Evolutionary conservation across 2,329 filamentous ascomycete genomes (phyloP).

Genomic region (Talaromyces sp.): DNA sequence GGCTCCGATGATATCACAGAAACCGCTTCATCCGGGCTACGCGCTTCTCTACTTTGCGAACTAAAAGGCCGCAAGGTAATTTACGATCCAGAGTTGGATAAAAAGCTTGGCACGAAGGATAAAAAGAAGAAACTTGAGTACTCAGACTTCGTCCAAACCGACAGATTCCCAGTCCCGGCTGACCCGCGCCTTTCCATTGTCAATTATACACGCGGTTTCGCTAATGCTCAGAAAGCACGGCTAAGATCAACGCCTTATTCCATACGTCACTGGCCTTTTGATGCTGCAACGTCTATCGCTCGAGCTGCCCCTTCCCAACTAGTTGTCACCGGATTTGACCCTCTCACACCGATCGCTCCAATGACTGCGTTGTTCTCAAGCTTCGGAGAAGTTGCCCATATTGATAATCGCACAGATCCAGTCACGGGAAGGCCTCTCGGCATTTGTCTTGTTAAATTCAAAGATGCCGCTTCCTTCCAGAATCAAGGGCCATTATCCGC

Average conservation of each 20-base stretch:
- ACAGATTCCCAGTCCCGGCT: constrained; percentile 61
- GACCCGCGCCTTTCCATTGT: constrained; percentile 76
- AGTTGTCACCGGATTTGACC: constrained; percentile 94
- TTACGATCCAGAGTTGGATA: constrained; percentile 65
- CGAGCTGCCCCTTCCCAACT: constrained; percentile 87
- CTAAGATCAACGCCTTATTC: constrained; percentile 73
- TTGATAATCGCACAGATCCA: constrained; percentile 93
- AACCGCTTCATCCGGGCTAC: not conserved
- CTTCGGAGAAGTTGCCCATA: constrained; percentile 72
- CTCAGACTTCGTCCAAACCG: constrained; percentile 53
- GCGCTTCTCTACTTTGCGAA: constrained; percentile 37
- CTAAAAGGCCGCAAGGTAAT: constrained; percentile 58
- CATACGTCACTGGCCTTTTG: constrained; percentile 77
- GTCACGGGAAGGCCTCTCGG: constrained; percentile 91
- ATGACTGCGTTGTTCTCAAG: constrained; percentile 42
- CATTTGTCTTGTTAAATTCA: constrained; percentile 87
- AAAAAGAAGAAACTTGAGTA: constrained; percentile 55
- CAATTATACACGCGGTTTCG: constrained; percentile 62
- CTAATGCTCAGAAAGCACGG: constrained; percentile 67
- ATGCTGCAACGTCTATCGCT: constrained; percentile 78
- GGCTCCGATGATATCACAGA: not conserved
- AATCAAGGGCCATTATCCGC: constrained; percentile 62
- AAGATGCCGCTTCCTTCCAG: constrained; percentile 62
- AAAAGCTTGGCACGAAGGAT: constrained; percentile 56
- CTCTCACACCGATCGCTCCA: constrained; percentile 68